Base-by-base conservation (phyloP, 345 rosid genomes). In the Citrus unshiu region DNA sequence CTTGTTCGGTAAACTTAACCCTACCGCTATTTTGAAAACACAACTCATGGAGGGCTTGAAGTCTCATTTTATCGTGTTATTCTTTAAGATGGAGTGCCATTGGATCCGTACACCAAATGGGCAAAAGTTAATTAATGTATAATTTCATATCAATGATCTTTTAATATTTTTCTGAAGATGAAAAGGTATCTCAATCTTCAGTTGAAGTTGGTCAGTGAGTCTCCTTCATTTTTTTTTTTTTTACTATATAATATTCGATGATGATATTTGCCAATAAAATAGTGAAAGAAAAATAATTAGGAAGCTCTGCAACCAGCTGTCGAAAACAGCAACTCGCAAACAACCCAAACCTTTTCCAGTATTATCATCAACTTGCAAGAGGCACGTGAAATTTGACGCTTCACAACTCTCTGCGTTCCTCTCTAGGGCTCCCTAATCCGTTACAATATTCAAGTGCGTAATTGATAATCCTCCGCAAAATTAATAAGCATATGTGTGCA, bases 271-370 rank as follows among this genome's bases (percentile, higher is more conserved):
- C 19, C 32, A 19, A 71, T 71, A 19, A 51, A 56, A 25, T 25
- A 40, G n/a, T n/a, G n/a, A 5, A 10, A 57, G n/a, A 2, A 34
- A 57, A 32, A 73, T 16, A 24, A 24, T 34, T 27, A 19, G 37
- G 12, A 62, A 62, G 18, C 65, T 72, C 51, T 9, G 29, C 22
- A 63, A 59, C 29, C 6, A 75, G 59, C 70, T 75, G 78, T 75
- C 78, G 43, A 63, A 18, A 75, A 61, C 77, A 60, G 77, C 77
- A 39, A 62, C 59, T 75, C n/a, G 21, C 43, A 75, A 61, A 74
- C 59, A 74, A 62, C 68, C 59, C 22, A 19, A 22, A 43, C 34
- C 25, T 59, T 8, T 35, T 35, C 14, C 51, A 14, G 60, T 35
- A 12, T 56, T 79, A 51, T 68, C 58, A 67, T 73, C 59, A 79